Evolutionary conservation across 257 asterid genomes (phyloP).

Genomic region (Solanum boliviense): DNA sequence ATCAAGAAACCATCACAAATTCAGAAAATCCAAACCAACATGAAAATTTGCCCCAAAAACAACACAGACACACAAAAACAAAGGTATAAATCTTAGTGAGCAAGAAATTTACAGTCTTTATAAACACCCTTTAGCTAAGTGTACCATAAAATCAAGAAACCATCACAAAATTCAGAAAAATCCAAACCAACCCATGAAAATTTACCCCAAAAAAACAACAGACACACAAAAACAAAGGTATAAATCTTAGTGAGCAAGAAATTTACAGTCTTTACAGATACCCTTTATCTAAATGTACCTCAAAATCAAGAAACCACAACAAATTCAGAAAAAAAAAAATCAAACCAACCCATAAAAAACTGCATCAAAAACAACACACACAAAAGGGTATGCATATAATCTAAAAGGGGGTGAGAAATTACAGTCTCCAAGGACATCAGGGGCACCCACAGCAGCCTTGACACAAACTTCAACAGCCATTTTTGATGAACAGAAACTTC

Average conservation of each 20-base stretch:
- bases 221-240: not conserved
- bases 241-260: not conserved
- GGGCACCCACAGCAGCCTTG: slow-evolving; percentile 67
- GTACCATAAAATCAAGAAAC: not conserved
- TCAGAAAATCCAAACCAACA: not conserved
- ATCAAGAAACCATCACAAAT: not conserved
- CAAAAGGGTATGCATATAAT: not conserved
- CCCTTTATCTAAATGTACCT: not conserved
- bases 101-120: not conserved
- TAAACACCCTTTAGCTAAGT: not conserved
- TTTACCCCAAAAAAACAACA: not conserved
- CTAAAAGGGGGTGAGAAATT: not conserved
- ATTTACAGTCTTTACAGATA: not conserved
- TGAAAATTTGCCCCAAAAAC: not conserved
- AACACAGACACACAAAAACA: not conserved
- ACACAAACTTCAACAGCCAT: slow-evolving; percentile 74
- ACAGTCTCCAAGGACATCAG: slow-evolving; percentile 66
- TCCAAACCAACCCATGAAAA: not conserved
- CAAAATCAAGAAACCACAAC: not conserved
- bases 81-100: not conserved
- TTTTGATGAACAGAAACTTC: slow-evolving; percentile 1
- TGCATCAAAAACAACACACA: not conserved
- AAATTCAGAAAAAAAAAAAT: not conserved
- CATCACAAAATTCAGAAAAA: not conserved
- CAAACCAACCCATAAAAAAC: not conserved